phyloP scores from a whole-genome alignment of 768 basidiomycete genomes.

The Rhizopogon vinicolor region DNA sequence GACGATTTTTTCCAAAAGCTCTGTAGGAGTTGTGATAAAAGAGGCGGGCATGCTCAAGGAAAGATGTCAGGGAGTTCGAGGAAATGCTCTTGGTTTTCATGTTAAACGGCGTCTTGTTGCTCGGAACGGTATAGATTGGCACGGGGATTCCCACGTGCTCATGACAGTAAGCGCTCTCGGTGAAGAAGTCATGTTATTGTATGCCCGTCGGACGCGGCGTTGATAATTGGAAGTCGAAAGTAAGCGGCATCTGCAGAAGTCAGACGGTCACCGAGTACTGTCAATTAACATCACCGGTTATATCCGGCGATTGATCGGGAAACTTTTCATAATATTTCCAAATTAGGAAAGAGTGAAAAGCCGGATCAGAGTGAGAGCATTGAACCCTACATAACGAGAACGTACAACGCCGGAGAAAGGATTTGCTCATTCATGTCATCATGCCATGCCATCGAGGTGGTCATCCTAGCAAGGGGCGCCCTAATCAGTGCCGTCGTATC shows the following conservation, averaged over 20 bases:
- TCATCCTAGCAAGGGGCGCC: neutral
- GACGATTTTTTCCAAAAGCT: constrained; percentile 31
- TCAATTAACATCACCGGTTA: constrained; percentile 8
- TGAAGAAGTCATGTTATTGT: neutral
- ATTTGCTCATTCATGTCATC: neutral
- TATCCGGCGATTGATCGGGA: constrained; percentile 15
- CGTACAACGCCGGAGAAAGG: neutral
- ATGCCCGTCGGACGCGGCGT: constrained; percentile 14
- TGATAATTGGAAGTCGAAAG: constrained; percentile 1
- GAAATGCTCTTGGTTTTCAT: constrained; percentile 19
- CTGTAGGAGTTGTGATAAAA: constrained; percentile 27
- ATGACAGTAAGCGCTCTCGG: constrained; percentile 2
- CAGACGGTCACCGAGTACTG: neutral
- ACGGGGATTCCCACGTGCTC: constrained; percentile 25
- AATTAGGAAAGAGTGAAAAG: constrained; percentile 20
- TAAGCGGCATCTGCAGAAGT: neutral
- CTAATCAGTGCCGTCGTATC: neutral
- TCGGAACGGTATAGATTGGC: constrained; percentile 22
- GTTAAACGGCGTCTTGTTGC: constrained; percentile 23
- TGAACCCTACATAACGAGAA: neutral
- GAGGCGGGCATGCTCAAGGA: constrained; percentile 27
- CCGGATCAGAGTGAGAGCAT: constrained; percentile 17
- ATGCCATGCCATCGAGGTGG: neutral
- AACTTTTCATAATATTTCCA: constrained; percentile 13
- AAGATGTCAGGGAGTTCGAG: constrained; percentile 8